Evolutionary conservation across 164 flowering plant species (phyloP).

Genomic region (Vitis labrusca): DNA sequence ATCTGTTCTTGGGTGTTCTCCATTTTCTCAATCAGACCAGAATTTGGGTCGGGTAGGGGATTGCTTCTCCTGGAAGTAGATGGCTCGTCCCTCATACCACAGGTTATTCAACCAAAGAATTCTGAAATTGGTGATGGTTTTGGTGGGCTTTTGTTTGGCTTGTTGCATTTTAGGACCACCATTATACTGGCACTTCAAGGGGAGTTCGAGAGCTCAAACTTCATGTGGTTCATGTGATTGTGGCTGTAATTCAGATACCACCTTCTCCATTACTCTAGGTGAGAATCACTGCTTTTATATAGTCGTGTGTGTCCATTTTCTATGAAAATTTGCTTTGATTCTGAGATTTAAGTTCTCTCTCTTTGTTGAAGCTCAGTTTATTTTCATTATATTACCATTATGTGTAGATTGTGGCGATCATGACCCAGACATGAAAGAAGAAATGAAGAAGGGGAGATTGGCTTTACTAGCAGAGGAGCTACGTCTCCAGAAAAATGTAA

Average conservation of each 20-base stretch:
- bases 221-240: constrained; percentile 31
- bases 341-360: background rate
- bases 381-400: background rate
- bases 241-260: constrained; percentile 17
- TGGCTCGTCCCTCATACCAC: constrained; percentile 10
- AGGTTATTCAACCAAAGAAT: background rate
- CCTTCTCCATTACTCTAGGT: constrained; percentile 11
- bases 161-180: constrained; percentile 8
- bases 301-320: background rate
- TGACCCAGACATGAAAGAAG: constrained; percentile 45
- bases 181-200: constrained; percentile 2
- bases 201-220: constrained; percentile 4
- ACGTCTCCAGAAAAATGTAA: constrained; percentile 37
- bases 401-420: constrained; percentile 53
- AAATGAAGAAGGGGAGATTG: constrained; percentile 40
- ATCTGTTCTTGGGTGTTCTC: background rate
- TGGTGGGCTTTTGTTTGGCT: constrained; percentile 16
- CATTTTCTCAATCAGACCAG: background rate
- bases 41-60: background rate
- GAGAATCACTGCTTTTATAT: background rate
- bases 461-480: constrained; percentile 54
- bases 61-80: background rate
- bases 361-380: constrained; percentile 27
- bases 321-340: background rate
- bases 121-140: constrained; percentile 14